Conservation (phyloP, 352 stramenopile species). For the Globisporangium okanoganense region DNA sequence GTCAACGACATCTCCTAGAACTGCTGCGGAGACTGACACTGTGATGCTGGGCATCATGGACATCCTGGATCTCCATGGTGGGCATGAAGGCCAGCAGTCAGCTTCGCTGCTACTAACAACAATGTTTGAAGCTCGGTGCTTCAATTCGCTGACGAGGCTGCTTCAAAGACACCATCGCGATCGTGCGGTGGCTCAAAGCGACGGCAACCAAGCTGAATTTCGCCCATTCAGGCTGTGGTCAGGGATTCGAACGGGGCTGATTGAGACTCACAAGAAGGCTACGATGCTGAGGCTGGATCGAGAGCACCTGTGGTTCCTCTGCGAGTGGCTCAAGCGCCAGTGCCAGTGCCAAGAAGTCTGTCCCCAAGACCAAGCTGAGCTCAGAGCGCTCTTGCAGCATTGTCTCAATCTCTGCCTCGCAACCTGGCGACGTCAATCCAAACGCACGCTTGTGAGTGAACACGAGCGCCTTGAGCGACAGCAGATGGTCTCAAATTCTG, state of each 20-base stretch:
- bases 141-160: not conserved
- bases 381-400: not conserved
- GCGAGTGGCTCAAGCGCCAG: not conserved
- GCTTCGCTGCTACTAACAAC: not conserved
- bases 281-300: constrained; percentile 8
- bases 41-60: not conserved
- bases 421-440: not conserved
- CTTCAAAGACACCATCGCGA: not conserved
- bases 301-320: constrained; percentile 29
- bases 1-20: not conserved
- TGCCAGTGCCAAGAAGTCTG: no score
- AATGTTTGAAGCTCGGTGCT: constrained; percentile 11
- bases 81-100: not conserved
- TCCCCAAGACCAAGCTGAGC: no score
- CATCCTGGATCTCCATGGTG: not conserved
- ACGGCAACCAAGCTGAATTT: not conserved
- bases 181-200: not conserved
- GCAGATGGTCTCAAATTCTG: not conserved
- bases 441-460: not conserved
- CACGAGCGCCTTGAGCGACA: constrained; percentile 3
- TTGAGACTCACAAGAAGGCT: not conserved
- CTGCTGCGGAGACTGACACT: not conserved
- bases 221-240: not conserved
- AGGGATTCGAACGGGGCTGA: not conserved
- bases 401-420: constrained; percentile 2